A percentile compares a stretch with the other conserved stretches of the same genome.
Conservation (phyloP, 768 basidiomycete genomes). For the Pleurotus salmoneostramineus region DNA sequence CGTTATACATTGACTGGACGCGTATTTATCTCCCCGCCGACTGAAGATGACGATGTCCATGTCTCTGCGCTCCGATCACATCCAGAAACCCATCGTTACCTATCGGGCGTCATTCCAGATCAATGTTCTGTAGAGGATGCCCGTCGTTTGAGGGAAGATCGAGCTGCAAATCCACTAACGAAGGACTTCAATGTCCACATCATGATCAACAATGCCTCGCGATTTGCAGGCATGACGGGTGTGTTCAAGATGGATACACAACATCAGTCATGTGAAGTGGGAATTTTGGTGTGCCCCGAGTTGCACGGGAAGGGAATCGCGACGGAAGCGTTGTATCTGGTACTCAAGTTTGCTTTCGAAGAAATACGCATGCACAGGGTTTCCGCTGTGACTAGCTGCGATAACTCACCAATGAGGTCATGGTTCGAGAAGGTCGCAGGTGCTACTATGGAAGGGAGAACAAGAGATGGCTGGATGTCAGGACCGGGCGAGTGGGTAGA, state of each 20-base stretch:
- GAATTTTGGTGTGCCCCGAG: slow-evolving; percentile 34
- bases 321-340: slow-evolving; percentile 38
- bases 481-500: slow-evolving; percentile 29
- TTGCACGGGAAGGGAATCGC: slow-evolving; percentile 33
- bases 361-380: slow-evolving; percentile 35
- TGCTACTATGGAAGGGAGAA: slow-evolving; percentile 31
- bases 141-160: slow-evolving; percentile 26
- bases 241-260: slow-evolving; percentile 33
- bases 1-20: slow-evolving; percentile 26
- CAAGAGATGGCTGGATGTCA: slow-evolving; percentile 38
- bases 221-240: slow-evolving; percentile 33
- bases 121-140: slow-evolving; percentile 30
- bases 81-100: slow-evolving; percentile 31
- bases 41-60: slow-evolving; percentile 27
- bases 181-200: slow-evolving; percentile 35
- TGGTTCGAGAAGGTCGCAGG: slow-evolving; percentile 42
- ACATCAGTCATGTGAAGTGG: slow-evolving; percentile 34
- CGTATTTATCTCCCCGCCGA: slow-evolving; percentile 29
- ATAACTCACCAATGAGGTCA: slow-evolving; percentile 39
- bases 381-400: slow-evolving; percentile 34
- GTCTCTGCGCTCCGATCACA: slow-evolving; percentile 32
- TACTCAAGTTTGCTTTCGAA: slow-evolving; percentile 38
- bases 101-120: slow-evolving; percentile 32
- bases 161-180: slow-evolving; percentile 26
- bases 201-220: slow-evolving; percentile 16